A percentile compares a stretch with the other conserved stretches of the same genome.
Evolutionary conservation across 1,139 yeast species (phyloP).

Genomic region (Kodamaea ohmeri): DNA sequence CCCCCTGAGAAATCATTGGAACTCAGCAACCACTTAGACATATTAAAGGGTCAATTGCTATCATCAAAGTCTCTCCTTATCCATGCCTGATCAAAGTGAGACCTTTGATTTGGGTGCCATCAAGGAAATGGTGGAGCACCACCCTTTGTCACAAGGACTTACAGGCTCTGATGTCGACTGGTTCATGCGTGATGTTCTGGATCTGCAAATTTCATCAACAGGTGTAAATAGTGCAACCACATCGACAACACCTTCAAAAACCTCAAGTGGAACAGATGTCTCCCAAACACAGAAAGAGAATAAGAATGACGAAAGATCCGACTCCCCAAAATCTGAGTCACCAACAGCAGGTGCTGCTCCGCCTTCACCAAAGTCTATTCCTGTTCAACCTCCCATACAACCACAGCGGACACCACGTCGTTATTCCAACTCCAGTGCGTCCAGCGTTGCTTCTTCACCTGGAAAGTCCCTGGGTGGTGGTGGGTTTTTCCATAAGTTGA

Average conservation of each 20-base stretch:
- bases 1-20: too few species aligned
- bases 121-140: constrained; percentile 16
- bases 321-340: too few species aligned
- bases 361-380: background rate
- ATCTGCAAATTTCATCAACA: background rate
- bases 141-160: constrained; percentile 24
- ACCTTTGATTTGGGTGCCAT: constrained; percentile 17
- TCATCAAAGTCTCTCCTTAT: background rate
- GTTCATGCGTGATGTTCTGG: constrained; percentile 42
- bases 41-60: too few species aligned
- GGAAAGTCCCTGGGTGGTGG: constrained; percentile 8
- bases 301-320: too few species aligned
- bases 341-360: too few species aligned
- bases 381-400: constrained; percentile 1
- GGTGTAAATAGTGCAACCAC: background rate
- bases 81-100: constrained; percentile 8
- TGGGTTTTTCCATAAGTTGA: constrained; percentile 12
- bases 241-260: background rate
- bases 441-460: constrained; percentile 14
- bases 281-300: background rate
- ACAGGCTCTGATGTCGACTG: constrained; percentile 44
- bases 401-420: background rate
- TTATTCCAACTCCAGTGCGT: constrained; percentile 14
- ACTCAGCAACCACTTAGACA: too few species aligned
- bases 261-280: background rate